Percentiles rank a stretch among this genome's conserved stretches.
Evolutionary conservation across 192 early-diverging fungal species (phyloP).

Genomic region (Backusella parvicylindrica): DNA sequence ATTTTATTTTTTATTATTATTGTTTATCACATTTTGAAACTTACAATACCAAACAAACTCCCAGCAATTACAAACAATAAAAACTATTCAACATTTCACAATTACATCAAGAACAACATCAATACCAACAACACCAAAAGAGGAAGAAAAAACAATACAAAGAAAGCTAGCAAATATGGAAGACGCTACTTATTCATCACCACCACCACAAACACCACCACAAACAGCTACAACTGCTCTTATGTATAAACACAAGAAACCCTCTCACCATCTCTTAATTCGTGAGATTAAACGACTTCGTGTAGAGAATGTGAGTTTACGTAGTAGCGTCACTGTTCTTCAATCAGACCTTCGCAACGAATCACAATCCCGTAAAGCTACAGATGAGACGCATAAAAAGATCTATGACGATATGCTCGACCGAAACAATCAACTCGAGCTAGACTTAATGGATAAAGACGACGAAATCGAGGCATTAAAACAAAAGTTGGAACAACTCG

Average conservation of each 20-base stretch:
- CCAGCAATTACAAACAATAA: neutral
- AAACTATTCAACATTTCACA: neutral
- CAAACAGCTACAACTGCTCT: neutral
- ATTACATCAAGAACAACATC: neutral
- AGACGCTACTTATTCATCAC: neutral
- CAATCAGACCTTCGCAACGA: constrained; percentile 24
- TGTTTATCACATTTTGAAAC: neutral
- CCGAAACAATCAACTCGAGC: constrained; percentile 8
- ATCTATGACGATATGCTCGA: constrained; percentile 15
- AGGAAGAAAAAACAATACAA: neutral
- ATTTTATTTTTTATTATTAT: neutral
- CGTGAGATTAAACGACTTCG: constrained; percentile 32
- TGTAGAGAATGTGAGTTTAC: constrained; percentile 24
- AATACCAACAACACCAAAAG: neutral
- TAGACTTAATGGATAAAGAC: constrained; percentile 11
- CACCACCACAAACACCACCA: neutral
- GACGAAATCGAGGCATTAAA: constrained; percentile 21
- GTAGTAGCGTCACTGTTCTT: constrained; percentile 15
- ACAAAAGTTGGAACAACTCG: constrained; percentile 10
- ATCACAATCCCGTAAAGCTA: constrained; percentile 17
- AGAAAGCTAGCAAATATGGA: neutral
- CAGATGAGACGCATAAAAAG: constrained; percentile 23
- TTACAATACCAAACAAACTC: neutral
- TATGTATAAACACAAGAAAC: neutral
- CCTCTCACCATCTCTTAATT: constrained; percentile 7